phyloP scores from a whole-genome alignment of 306 rosid species.

The Cucurbita argyrosperma region DNA sequence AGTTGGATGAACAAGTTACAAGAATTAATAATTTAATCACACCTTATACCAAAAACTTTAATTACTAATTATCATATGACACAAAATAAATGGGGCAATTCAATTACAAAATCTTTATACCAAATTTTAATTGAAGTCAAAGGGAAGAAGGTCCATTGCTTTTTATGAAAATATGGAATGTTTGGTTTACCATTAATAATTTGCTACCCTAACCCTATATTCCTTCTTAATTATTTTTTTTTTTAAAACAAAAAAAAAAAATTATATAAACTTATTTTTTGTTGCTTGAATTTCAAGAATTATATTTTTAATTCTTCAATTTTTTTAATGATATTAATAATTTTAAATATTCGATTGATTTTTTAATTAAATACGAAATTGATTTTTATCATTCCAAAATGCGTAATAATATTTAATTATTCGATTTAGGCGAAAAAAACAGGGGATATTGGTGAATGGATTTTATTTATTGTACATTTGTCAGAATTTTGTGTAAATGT shows the following conservation, averaged over 20 bases:
- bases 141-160: not conserved
- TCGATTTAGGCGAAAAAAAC: not conserved
- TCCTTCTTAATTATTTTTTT: not conserved
- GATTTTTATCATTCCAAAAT: too few species aligned
- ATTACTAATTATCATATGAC: too few species aligned
- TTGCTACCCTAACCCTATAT: too few species aligned
- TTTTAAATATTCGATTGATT: too few species aligned
- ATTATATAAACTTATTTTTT: too few species aligned
- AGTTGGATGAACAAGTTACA: not conserved
- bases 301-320: too few species aligned
- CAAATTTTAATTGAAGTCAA: not conserved
- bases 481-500: not conserved
- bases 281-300: too few species aligned
- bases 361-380: too few species aligned
- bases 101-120: not conserved
- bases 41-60: too few species aligned
- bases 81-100: not conserved
- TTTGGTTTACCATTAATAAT: not conserved
- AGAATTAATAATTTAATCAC: not conserved
- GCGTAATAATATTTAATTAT: too few species aligned
- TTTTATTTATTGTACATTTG: not conserved
- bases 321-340: too few species aligned
- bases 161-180: not conserved
- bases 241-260: too few species aligned
- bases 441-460: not conserved